phyloP scores from a whole-genome alignment of 2,329 filamentous ascomycete genomes.

The Aspergillus melleus region DNA sequence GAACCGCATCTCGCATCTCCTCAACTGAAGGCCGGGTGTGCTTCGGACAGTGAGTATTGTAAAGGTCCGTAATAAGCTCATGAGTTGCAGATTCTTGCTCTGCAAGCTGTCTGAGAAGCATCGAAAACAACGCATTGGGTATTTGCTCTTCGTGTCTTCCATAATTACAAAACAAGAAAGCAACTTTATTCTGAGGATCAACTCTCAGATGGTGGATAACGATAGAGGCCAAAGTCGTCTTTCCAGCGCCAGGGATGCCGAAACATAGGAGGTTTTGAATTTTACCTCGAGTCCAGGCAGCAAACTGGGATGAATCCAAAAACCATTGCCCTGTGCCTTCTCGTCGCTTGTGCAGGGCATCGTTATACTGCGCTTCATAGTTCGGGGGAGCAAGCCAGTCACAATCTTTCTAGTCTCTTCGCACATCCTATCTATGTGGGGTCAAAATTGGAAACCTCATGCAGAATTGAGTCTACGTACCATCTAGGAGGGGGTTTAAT shows the following conservation, averaged over 20 bases:
- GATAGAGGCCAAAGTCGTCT: slow-evolving; percentile 18
- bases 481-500: too few species aligned
- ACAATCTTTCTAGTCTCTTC: background rate
- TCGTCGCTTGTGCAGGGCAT: slow-evolving; percentile 13
- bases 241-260: slow-evolving; percentile 22
- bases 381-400: slow-evolving; percentile 14
- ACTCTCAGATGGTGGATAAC: slow-evolving; percentile 1
- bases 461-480: too few species aligned
- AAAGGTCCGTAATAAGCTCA: slow-evolving; percentile 27
- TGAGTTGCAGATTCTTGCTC: slow-evolving; percentile 25
- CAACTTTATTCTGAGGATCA: slow-evolving; percentile 34
- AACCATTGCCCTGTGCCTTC: slow-evolving; percentile 24
- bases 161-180: slow-evolving; percentile 52
- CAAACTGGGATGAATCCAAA: slow-evolving; percentile 17
- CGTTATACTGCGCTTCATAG: slow-evolving; percentile 15
- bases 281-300: slow-evolving; percentile 11
- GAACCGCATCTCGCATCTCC: slow-evolving; percentile 21
- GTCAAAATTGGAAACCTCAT: too few species aligned
- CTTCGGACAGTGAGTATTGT: slow-evolving; percentile 15
- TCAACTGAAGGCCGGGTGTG: slow-evolving; percentile 25
- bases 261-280: slow-evolving; percentile 15
- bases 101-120: slow-evolving; percentile 41
- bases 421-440: too few species aligned
- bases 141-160: slow-evolving; percentile 40
- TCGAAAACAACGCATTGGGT: slow-evolving; percentile 29